phyloP scores from a whole-genome alignment of 331 rosid genomes.

The Telfairia occidentalis region DNA sequence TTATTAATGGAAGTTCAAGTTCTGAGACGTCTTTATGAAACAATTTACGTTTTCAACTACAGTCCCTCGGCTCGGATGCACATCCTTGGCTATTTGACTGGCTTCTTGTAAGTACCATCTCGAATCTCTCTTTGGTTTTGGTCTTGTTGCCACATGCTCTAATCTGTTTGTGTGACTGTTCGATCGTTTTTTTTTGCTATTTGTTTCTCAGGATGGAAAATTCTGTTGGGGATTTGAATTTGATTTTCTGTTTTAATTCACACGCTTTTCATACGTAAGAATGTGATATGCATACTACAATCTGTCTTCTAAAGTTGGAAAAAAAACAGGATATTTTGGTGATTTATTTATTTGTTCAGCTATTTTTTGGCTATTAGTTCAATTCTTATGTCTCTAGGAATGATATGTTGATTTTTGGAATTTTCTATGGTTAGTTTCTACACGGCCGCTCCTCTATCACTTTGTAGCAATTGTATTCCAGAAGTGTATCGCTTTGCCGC shows the following conservation, averaged over 20 bases:
- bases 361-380: too few relatives aligned
- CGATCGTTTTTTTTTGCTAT: neutral
- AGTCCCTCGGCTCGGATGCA: conserved; percentile 89
- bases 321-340: too few relatives aligned
- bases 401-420: conserved; percentile 20
- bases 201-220: neutral
- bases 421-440: conserved; percentile 56
- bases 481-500: conserved; percentile 40
- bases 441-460: conserved; percentile 69
- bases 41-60: conserved; percentile 50
- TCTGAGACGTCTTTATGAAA: conserved; percentile 57
- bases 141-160: neutral
- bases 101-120: conserved; percentile 58
- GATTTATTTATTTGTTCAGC: neutral
- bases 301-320: too few relatives aligned
- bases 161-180: neutral
- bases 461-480: conserved; percentile 51
- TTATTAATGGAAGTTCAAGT: conserved; percentile 72
- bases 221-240: neutral
- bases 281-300: neutral
- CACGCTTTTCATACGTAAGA: neutral
- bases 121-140: conserved; percentile 6
- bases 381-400: neutral
- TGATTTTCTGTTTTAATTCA: neutral
- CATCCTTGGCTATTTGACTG: conserved; percentile 63